Base-by-base conservation (phyloP, 169 alveolate genomes). In the Plasmodium relictum region DNA sequence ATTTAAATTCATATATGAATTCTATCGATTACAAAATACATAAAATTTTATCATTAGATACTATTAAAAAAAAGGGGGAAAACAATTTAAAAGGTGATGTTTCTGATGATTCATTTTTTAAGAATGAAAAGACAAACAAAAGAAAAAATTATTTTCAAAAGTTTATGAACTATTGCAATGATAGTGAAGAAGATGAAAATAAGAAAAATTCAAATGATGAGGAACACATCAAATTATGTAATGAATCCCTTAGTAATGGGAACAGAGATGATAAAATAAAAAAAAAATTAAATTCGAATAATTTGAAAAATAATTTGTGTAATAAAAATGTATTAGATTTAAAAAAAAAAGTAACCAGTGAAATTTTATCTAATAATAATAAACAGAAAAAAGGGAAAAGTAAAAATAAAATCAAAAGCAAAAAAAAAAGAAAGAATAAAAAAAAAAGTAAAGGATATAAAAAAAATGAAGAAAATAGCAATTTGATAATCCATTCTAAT, bases 81-180 rank as follows among this genome's bases (percentile, higher is more conserved):
- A 59, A 42, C 14, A 8, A n/a, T n/a, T 14, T 45, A 3, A 45
- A 41, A n/a, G 10, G 20, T 52, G 20, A 14, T 52, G 10, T n/a
- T 10, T n/a, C 62, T 9, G 62, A 52, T 52, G 0, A 6, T 8
- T 54, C 63, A 9, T 6, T 6, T 18, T n/a, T 50, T n/a, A 2
- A 14, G 2, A 61, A n/a, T 18, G 20, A 26, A 18, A 39, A 26
- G 18, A 22, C 41, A 16, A 14, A 73, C 24, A 73, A 9, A 61
- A 73, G 69, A 62, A 73, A 44, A 56, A 73, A 73, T 62, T 73
- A 73, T 45, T 73, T 73, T 41, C 71, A 73, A 39, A 69, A 73
- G 9, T 73, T 41, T 56, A 73, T 73, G 86, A 73, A 20, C 16
- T 54, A 52, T 26, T 73, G 68, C 42, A 18, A 50, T 37, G 54